Base-by-base conservation (phyloP, 1,284 basidiomycete genomes). In the Paramarasmius palmivorus region DNA sequence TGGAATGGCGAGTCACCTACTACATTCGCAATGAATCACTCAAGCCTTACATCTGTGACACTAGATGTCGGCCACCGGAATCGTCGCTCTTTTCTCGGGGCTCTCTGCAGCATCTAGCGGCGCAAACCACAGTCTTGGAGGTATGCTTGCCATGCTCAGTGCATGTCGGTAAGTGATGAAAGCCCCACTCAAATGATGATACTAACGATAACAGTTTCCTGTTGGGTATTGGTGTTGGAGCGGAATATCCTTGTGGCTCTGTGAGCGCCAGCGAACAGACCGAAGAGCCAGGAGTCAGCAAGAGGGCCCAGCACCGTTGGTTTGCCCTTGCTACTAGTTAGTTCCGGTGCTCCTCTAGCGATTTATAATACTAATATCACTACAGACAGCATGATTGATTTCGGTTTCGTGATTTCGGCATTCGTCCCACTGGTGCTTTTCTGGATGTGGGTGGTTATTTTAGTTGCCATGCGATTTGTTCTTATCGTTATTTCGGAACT, bases 181-280 rank as follows among this genome's bases (percentile, higher is more conserved):
- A n/a, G n/a, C n/a, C 48, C 38, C 35, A 12, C 8, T 38, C 20
- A 50, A 36, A 47, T 7, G 5, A 49, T 19, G 17, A 50, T 29
- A 17, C 25, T 17, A 1, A 8, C 9, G 7, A 7, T 10, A 17
- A 26, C 56, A 88, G 86, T 29, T 90, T 93, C 74, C 69, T 94
- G 8, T 76, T 92, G 50, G 92, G 91, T 44, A 86, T 93, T 54
- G 91, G 91, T 38, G 76, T 93, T 8, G 94, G 93, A 23, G 93
- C 93, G 10, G 92, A 95, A 68, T 96, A 97, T 61, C 94, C 93
- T 5, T 90, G 88, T 57, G 95, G 94, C 6, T 90, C 88, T 2
- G 93, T 97, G n/a, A 92, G 93, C 20, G 89, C 90, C 2, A 90
- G 91, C 1, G 95, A 97, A 67, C 90, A 93, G 65, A 93, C 93